Evolutionary conservation across 2,329 filamentous ascomycete species (phyloP), one percentile per base, ranked within the genome.

Genomic region (Nemania serpens): DNA sequence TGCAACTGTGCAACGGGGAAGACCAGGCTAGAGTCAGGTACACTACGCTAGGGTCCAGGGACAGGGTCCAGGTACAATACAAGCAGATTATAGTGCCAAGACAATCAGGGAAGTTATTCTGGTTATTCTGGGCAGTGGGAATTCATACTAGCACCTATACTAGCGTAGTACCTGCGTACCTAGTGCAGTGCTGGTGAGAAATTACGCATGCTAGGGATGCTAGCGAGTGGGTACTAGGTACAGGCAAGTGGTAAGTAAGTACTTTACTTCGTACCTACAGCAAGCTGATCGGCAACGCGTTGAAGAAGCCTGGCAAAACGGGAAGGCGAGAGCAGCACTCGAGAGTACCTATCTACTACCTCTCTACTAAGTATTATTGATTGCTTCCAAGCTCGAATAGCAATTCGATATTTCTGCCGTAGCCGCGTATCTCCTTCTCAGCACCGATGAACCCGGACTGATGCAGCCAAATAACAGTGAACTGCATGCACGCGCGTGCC

Each of bases 1-100:
- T 74, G 71, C 72, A 69, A 69, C 65, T 64, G 57, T 53, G 57
- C 63, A 59, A 67, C 65, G 64, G 70, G 63, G 67, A 65, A 61
- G 66, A 63, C 62, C 63, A 60, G 25, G 63, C 36, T 39, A 39
- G 36, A 9, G 42, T 45, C 12, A 17, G 42, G 25, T 29, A 29
- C 25, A 29, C 25, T 3, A 29, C 25, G 66, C 55, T 65, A 69
- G 67, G 69, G 67, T 63, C 63, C 29, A 52, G 54, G 42, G 54
- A 62, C 67, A 65, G 61, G 68, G 68, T 59, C 60, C 58, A 66
- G 60, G 62, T 41, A 33, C 33, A 39, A 3, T 12, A 39, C 25
- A 3, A 29, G 25, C 7, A 29, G 25, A 29, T 29, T 39, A 5
- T 10, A 6, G 36, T 12, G 57, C 57, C 62, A 65, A 58, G 59